Evolutionary conservation across 2,329 filamentous ascomycete genomes (phyloP), one percentile per base, ranked within the genome.

Genomic region (Colletotrichum sp.): DNA sequence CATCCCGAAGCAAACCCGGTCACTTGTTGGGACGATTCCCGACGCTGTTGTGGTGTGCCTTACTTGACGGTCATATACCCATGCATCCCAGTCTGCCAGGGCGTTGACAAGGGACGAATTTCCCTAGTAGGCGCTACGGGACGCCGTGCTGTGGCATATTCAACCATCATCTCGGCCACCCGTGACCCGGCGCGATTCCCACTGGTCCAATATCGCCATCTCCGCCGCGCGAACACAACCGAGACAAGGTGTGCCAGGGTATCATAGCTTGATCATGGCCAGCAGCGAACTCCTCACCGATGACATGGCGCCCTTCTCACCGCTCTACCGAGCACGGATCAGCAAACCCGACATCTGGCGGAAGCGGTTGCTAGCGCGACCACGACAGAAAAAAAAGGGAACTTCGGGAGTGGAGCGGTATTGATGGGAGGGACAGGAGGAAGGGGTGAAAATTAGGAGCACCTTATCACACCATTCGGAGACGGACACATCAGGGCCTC

Each of bases 21-120:
- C 68, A 64, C 73, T 75, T 65, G 73, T 75, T 75, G 69, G 73
- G 73, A 75, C 55, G 73, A 73, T 75, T 73, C 27, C 43, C 56
- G 56, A 58, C 73, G 25, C 64, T 56, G 56, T 52, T 75, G 22
- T 61, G 52, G 32, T 65, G 56, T 68, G 56, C 43, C 64, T 48
- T 65, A 72, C 22, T 64, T 27, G 48, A 58, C 18, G 43, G 27
- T 55, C 62, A n/a, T 43, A 36, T 73, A 75, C 64, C 68, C 69
- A 65, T 72, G 69, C 43, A 72, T 75, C 73, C 64, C 58, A 39
- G 64, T 72, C 69, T 72, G 56, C 73, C 73, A 68, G 25, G 56
- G 39, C 62, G 34, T 18, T 28, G 67, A 75, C 64, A 73, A 58
- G 64, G 70, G 73, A 72, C 39, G 69, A 58, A 30, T 68, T 28